Base-by-base conservation (phyloP, 805 yeast species). In the Kazachstania bromeliacearum region DNA sequence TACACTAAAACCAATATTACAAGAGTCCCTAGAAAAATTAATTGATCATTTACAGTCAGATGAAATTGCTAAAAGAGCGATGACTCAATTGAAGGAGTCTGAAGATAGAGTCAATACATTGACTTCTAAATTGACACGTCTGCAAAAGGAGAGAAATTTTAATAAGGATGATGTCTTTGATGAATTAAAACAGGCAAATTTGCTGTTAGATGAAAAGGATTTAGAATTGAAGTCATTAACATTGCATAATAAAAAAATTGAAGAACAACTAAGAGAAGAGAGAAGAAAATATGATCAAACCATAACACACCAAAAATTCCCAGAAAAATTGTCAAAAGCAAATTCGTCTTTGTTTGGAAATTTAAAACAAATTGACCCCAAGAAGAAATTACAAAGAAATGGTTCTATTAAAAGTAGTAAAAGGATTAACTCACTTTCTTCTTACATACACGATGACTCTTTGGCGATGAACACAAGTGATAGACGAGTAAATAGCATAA, bases 61-160 rank as follows among this genome's bases (percentile, higher is more conserved):
- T 55, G 94, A 85, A 36, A 78, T 79, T 60, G 94, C 94, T 9
- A 67, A 77, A 35, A 69, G 81, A 41, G 94, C 95, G 42, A 69
- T 64, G 85, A 73, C 37, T 67, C 77, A 25, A 68, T 70, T 48
- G 73, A 67, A 31, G 65, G 75, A 22, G 56, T 62, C 30, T 51
- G 63, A 45, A 58, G 55, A 25, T 67, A 72, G 4, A 68, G 68
- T 27, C 75, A 69, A 48, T 58, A 76, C 39, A 75, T 28, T 34
- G 18, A 34, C 20, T 20, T 12, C 9, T 9, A 21, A 34, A 28
- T 14, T 34, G 10, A 22, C 22, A 3, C 7, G 20, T 13, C 20
- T 34, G 13, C 36, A 34, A 5, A 79, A 79, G 13, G 19, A 26
- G 15, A 23, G 26, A 87, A 85, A 19, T 62, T 79, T 50, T 68